A percentile compares a stretch with the other conserved stretches of the same genome.
Evolutionary conservation across 176 grass and related monocot genomes (phyloP).

Genomic region (Bothriochloa decipiens): DNA sequence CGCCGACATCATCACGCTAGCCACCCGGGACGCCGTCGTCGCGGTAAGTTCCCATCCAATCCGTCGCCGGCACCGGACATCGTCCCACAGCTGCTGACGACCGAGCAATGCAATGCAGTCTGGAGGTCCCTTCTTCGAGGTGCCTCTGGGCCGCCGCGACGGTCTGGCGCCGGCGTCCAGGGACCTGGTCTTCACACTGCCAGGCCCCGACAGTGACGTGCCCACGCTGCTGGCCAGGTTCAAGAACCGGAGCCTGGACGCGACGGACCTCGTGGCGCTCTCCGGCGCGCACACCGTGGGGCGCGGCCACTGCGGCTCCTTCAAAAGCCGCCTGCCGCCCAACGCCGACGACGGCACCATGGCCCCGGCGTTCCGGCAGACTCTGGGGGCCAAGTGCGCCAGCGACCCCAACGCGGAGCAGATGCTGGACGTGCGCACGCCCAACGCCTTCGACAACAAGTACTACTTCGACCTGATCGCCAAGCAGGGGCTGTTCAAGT

Average conservation of each 20-base stretch:
- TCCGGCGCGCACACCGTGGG: constrained; percentile 57
- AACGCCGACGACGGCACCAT: not conserved
- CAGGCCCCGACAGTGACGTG: constrained; percentile 22
- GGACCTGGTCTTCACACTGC: not conserved
- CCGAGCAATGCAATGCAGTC: not conserved
- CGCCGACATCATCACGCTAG: constrained; percentile 47
- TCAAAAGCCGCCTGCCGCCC: constrained; percentile 30
- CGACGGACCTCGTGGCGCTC: constrained; percentile 47
- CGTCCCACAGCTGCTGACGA: too few relatives aligned
- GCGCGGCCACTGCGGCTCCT: constrained; percentile 12
- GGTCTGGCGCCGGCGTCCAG: not conserved
- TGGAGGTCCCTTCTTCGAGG: constrained; percentile 37
- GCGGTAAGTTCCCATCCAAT: not conserved
- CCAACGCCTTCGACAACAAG: constrained; percentile 46
- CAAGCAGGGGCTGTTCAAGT: constrained; percentile 17
- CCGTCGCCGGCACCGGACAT: too few relatives aligned
- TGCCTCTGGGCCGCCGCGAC: constrained; percentile 54
- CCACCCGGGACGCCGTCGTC: constrained; percentile 51
- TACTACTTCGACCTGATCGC: constrained; percentile 35
- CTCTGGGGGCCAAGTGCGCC: constrained; percentile 14
- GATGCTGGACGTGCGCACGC: constrained; percentile 26
- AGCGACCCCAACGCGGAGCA: not conserved
- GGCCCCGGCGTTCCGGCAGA: not conserved
- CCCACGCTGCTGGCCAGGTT: not conserved
- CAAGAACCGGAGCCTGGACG: not conserved